Evolutionary conservation across 139 green algal genomes (phyloP), one percentile per base, ranked within the genome.

Genomic region (Coccomyxa sp.): DNA sequence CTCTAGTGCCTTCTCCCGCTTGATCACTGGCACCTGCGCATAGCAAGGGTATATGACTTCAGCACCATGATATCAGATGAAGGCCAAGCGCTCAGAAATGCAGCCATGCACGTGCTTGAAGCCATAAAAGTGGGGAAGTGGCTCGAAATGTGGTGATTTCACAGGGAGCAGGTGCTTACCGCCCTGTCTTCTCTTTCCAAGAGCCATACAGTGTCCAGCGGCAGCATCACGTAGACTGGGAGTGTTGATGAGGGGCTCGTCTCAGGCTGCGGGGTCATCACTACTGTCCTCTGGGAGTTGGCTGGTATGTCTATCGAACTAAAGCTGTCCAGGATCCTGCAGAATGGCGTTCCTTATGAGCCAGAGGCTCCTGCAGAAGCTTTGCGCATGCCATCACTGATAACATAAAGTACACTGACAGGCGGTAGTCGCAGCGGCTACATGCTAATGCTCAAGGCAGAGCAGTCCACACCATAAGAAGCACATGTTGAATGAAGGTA

Each of bases 151-250:
- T 64, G 50, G 50, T 64, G 4, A 64, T 12, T 18, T 18, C 50
- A 64, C 2, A 1, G 29, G 24, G 68, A 2, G 24, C 2, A 36
- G 24, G 68, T 33, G 70, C 36, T n/a, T 36, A 75, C 33, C 78
- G 81, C 82, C 37, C 76, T 85, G 41, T 87, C 88, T 10, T 98
- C 91, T 10, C 88, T 85, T 78, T 99, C 92, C 54, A 98, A 87
- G 6, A 99, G 92, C 87, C 93, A 95, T 5, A 99, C 93, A 12
- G 94, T 98, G 83, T 99, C 96, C 55, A 99, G 87, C 12, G 96
- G 96, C 50, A 99, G 93, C 96, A 99, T 99, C 0, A 99, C 96
- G 81, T 95, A 99, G 3, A 99, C 93, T 8, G 96, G 96, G 34
- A 91, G 77, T 7, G 55, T 73, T 8, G 22, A 31, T 16, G 68